Evolutionary conservation across 345 rosid species (phyloP).

Genomic region (Limnanthes douglasii): DNA sequence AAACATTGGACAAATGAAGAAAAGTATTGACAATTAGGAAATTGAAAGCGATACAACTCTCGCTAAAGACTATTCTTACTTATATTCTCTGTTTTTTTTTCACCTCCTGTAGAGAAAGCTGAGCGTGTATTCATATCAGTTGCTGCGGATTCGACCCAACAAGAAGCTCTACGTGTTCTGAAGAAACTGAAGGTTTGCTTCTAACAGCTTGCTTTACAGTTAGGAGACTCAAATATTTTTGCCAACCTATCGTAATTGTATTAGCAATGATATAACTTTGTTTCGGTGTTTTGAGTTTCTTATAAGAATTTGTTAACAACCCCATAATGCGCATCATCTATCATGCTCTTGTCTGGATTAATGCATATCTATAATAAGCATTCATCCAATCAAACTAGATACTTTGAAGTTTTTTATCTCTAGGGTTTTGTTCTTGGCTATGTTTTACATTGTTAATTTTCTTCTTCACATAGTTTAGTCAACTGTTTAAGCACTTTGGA

Average conservation of each 20-base stretch:
- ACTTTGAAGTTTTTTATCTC: no score
- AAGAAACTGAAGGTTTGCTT: constrained; percentile 61
- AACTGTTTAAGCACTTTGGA: no score
- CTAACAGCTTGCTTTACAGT: not conserved
- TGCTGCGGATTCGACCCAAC: constrained; percentile 52
- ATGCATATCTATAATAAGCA: no score
- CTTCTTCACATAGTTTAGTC: no score
- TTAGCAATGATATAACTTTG: not conserved
- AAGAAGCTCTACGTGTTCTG: constrained; percentile 49
- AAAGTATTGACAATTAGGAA: no score
- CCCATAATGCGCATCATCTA: not conserved
- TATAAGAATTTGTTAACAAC: no score
- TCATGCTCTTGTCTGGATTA: not conserved
- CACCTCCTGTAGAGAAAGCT: constrained; percentile 16
- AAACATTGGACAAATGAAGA: no score
- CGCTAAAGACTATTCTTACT: no score
- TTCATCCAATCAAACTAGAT: no score
- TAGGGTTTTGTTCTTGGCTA: no score
- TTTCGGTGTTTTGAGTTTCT: not conserved
- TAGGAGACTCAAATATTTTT: not conserved
- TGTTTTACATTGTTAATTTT: no score
- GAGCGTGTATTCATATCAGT: constrained; percentile 21
- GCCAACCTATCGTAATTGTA: not conserved
- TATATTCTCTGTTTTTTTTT: constrained; percentile 1
- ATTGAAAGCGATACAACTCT: no score